Evolutionary conservation across 2,329 filamentous ascomycete genomes (phyloP), one percentile per base, ranked within the genome.

Genomic region (Pyrenophora seminiperda): DNA sequence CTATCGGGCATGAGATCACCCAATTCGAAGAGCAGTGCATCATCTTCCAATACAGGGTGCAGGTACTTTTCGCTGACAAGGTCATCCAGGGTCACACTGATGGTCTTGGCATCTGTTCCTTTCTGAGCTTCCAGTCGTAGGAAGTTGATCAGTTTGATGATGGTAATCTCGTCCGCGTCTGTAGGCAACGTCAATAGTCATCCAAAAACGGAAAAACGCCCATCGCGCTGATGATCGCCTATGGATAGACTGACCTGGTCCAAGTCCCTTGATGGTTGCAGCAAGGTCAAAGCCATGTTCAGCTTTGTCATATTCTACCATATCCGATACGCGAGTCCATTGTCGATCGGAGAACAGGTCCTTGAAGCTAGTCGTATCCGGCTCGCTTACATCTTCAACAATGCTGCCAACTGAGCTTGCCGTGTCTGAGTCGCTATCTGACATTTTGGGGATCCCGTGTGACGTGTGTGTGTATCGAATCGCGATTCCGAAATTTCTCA

Each of bases 41-140:
- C 94, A 60, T 97, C 91, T 50, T 94, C 87, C 6, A 99, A 76
- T 3, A 91, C 86, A 0, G 94, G 94, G 67, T 89, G 88, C 50
- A 99, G 79, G 67, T 86, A 95, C 58, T 82, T 81, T 57, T 97
- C 93, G 54, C 91, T 84, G n/a, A 85, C 80, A 55, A 97, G 78
- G 2, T 78, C 76, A 29, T 77, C 77, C 2, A 83, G 79, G 50
- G 90, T 85, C 34, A 87, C 74, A 50, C 82, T 78, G 33, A 71
- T 65, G 5, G 39, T 50, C 0, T 84, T 83, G 3, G 69, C 67
- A 3, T 68, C 62, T 33, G 69, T 70, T 7, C 73, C 73, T 24
- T 67, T 70, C 37, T 71, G 56, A 15, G 73, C 72, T 43, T 76
- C 70, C 34, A 68, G 60, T 19, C 79, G 75, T 15, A 81, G 70